These are phyloP conservation scores for Trametes gibbosa DNA, from an alignment of 768 basidiomycete genomes.

Conservation along the genomic window DNA sequence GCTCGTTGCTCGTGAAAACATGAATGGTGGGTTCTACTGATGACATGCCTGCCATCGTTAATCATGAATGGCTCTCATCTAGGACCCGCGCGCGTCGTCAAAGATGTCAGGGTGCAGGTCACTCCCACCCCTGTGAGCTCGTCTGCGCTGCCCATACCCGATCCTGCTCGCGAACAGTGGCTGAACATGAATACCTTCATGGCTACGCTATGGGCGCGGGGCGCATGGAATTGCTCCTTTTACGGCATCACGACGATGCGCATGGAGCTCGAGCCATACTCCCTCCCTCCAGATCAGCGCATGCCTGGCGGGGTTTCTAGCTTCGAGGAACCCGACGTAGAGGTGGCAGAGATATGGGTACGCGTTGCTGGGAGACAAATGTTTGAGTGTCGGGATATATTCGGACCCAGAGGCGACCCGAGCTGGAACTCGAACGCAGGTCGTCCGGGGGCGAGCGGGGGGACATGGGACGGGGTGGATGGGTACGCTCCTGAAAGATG, in stretches of 20 bases:
- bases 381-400: slow-evolving; percentile 3
- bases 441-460: slow-evolving; percentile 5
- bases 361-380: slow-evolving; percentile 8
- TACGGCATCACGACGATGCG: slow-evolving; percentile 16
- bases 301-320: neutral
- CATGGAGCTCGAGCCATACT: slow-evolving; percentile 5
- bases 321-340: slow-evolving; percentile 10
- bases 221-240: neutral
- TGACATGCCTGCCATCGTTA: neutral
- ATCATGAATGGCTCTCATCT: neutral
- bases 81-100: neutral
- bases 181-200: slow-evolving; percentile 7
- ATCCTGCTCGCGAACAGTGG: slow-evolving; percentile 1
- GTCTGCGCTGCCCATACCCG: neutral
- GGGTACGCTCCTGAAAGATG: slow-evolving; percentile 16
- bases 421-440: slow-evolving; percentile 2
- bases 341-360: slow-evolving; percentile 6
- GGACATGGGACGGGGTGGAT: slow-evolving; percentile 16
- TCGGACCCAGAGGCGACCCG: slow-evolving; percentile 16
- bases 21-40: neutral
- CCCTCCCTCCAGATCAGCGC: neutral
- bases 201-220: slow-evolving; percentile 12
- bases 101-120: neutral
- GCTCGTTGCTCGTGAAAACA: neutral
- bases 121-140: slow-evolving; percentile 1